These are phyloP conservation scores for Platanus orientalis DNA, from an alignment of 164 flowering plant species.

Conservation along the genomic window DNA sequence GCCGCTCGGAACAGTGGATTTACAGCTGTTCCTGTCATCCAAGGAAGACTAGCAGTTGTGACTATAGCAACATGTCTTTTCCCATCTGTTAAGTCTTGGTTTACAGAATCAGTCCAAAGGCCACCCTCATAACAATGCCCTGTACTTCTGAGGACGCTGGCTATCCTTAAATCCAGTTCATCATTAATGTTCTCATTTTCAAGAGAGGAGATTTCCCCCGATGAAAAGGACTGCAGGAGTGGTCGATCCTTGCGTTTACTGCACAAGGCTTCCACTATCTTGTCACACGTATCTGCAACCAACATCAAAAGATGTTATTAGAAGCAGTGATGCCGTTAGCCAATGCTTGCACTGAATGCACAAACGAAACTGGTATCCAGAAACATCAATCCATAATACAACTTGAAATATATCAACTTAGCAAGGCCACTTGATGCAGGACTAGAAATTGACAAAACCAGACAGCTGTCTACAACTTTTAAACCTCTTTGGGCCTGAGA, in stretches of 20 bases:
- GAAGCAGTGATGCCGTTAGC: neutral
- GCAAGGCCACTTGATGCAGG: too few species aligned
- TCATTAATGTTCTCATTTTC: conserved; percentile 57
- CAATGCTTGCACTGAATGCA: neutral
- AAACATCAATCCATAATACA: too few species aligned
- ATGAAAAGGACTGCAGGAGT: conserved; percentile 38
- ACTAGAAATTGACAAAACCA: too few species aligned
- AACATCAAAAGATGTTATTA: conserved; percentile 1
- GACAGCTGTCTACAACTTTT: too few species aligned
- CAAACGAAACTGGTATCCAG: too few species aligned
- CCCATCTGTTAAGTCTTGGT: conserved; percentile 37
- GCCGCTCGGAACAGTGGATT: conserved; percentile 98
- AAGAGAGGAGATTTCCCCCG: conserved; percentile 40
- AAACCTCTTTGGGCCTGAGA: too few species aligned
- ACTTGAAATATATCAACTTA: too few species aligned
- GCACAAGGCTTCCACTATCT: conserved; percentile 77
- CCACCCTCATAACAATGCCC: conserved; percentile 94
- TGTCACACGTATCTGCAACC: conserved; percentile 79
- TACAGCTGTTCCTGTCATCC: conserved; percentile 99
- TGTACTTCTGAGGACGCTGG: conserved; percentile 90
- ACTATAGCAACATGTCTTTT: conserved; percentile 92
- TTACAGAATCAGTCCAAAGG: conserved; percentile 59
- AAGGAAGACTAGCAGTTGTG: conserved; percentile 98
- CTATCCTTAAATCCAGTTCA: conserved; percentile 81
- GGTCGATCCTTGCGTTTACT: conserved; percentile 67